Evolutionary conservation across 2,329 filamentous ascomycete genomes (phyloP), one percentile per base, ranked within the genome.

Genomic region (Pleoardoris graminearum): DNA sequence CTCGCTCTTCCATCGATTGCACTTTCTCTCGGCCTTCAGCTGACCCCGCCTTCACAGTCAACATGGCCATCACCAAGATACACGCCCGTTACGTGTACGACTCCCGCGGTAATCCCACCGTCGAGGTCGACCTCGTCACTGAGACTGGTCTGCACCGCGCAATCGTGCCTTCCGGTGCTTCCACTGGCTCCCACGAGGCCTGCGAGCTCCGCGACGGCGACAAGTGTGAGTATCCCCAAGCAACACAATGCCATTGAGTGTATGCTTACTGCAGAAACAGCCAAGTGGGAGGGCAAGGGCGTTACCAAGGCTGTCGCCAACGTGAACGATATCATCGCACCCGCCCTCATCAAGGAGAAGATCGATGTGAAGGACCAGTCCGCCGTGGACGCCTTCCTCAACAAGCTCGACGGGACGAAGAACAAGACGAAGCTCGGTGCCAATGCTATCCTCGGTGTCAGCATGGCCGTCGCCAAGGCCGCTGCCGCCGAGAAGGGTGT

Each of bases 51-150:
- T 51, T 52, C 45, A 58, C 54, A 68, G 59, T 68, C 79, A 92
- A 75, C 66, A 99, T 99, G 94, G 82, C 89, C 65, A 80, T 80
- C 73, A 75, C 74, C 65, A 80, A 80, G 75, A 80, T 81, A 70
- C 78, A 81, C 76, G 77, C 78, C 61, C 79, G 94, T 76, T 92
- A 88, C 74, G 91, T 99, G 82, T 99, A 81, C 86, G 94, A 99
- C 85, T 97, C 94, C 77, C 93, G 94, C 67, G 85, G 85, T 76
- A 99, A 99, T 87, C 94, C 94, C 73, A 99, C 94, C 75, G 93
- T 97, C 74, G 93, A 97, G 85, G 93, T 97, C 72, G 93, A 97
- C 77, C 86, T 97, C 69, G 89, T 96, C 80, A 97, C 92, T 69
- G 91, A 96, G 82, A 95, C 89, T 70, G 93, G 93, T 74, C 87